Percentiles rank a stretch among this genome's conserved stretches.
These are phyloP conservation scores for Cutaneotrichosporon cyanovorans DNA, from an alignment of 1,284 basidiomycete species.

Conservation along the genomic window DNA sequence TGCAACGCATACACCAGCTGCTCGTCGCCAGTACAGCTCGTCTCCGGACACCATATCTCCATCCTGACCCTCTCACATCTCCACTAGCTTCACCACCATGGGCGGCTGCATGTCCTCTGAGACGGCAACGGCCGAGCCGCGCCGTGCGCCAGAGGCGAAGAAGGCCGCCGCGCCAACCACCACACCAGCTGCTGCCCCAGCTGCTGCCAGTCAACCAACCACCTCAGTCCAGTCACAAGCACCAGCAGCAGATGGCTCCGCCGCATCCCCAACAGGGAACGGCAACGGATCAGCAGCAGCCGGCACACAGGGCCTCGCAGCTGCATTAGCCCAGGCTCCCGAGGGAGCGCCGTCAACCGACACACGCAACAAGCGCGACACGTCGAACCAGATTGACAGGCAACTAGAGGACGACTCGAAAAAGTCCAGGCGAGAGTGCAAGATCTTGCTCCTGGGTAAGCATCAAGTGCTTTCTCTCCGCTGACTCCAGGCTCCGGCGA, in stretches of 20 bases:
- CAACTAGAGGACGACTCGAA: constrained; percentile 53
- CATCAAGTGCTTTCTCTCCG: constrained; percentile 14
- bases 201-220: constrained; percentile 1
- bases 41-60: not conserved
- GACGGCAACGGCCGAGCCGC: constrained; percentile 20
- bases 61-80: not conserved
- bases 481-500: constrained; percentile 59
- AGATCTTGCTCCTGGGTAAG: constrained; percentile 83
- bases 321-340: constrained; percentile 31
- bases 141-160: constrained; percentile 13
- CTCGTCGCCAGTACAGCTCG: too few species aligned
- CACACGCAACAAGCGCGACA: constrained; percentile 51
- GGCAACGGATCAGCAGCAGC: not conserved
- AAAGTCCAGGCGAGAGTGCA: constrained; percentile 81
- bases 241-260: constrained; percentile 23
- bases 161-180: constrained; percentile 3
- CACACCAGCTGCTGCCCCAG: constrained; percentile 3
- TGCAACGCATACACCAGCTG: too few species aligned
- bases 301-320: constrained; percentile 30
- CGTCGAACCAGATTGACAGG: constrained; percentile 54
- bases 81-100: constrained; percentile 19
- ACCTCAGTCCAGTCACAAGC: constrained; percentile 2
- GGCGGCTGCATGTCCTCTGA: constrained; percentile 35
- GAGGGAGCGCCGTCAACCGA: constrained; percentile 7
- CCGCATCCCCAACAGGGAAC: constrained; percentile 16